Conservation (phyloP, 106 monocot species). For the Apostasia shenzhenica region DNA sequence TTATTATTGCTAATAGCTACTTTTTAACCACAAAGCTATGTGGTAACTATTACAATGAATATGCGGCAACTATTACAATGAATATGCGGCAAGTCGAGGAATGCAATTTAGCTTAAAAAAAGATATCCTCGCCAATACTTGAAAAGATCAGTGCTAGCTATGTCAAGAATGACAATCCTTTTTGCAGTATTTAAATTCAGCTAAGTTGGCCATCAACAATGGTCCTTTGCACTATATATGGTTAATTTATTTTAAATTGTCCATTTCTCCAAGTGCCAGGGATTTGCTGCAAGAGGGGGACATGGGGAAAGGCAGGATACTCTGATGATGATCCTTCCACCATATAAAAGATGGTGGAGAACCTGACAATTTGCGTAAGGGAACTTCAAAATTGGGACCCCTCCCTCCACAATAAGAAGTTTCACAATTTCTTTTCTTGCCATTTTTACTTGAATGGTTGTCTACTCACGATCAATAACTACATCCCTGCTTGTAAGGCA, state of each 20-base stretch:
- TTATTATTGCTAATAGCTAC: too few relatives aligned
- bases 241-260: too few relatives aligned
- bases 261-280: background rate
- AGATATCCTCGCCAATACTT: background rate
- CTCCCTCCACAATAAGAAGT: too few relatives aligned
- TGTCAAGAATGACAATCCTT: background rate
- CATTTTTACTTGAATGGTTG: background rate
- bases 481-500: slow-evolving; percentile 1
- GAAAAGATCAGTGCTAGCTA: background rate
- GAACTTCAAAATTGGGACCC: too few relatives aligned
- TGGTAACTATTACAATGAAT: background rate
- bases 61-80: background rate
- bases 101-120: background rate
- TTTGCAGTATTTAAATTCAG: too few relatives aligned
- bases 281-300: background rate
- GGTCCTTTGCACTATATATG: too few relatives aligned
- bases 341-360: background rate
- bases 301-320: background rate
- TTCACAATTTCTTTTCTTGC: background rate
- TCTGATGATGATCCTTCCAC: background rate
- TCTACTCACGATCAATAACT: slow-evolving; percentile 5
- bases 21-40: too few relatives aligned
- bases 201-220: too few relatives aligned
- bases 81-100: background rate
- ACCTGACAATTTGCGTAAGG: background rate